Conservation (phyloP, 441 rosid genomes). For the Erodium texanum region DNA sequence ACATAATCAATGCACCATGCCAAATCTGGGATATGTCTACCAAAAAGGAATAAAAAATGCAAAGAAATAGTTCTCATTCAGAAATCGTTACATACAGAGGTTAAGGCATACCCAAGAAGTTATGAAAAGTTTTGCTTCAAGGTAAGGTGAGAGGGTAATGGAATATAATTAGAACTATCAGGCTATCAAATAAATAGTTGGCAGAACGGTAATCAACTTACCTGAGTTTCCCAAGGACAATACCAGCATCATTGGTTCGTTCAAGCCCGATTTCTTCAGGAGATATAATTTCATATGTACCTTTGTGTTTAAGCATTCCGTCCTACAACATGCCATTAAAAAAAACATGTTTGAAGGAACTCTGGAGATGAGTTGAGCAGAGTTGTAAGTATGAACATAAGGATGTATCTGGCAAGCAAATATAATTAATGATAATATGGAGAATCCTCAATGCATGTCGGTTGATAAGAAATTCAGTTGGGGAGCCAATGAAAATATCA, state of each 20-base stretch:
- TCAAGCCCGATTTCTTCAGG: constrained; percentile 94
- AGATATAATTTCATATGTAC: constrained; percentile 82
- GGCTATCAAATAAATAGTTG: not conserved
- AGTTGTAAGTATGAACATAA: not conserved
- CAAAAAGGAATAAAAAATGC: not conserved
- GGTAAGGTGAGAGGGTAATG: not conserved
- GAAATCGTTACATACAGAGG: not conserved
- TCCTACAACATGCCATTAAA: constrained; percentile 37
- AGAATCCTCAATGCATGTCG: not conserved
- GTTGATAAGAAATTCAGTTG: not conserved
- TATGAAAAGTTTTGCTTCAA: not conserved
- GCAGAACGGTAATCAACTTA: constrained; percentile 18
- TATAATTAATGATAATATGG: not conserved
- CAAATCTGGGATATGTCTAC: not conserved
- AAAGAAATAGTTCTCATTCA: not conserved
- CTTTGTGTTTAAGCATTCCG: constrained; percentile 93
- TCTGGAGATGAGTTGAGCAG: not conserved
- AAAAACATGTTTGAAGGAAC: not conserved
- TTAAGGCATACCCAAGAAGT: not conserved
- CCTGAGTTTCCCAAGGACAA: constrained; percentile 96
- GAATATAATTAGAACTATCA: not conserved
- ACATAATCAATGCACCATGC: not conserved
- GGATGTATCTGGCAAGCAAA: not conserved
- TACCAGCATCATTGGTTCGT: constrained; percentile 74
- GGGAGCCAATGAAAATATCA: not conserved